Percentiles rank a stretch among this genome's conserved stretches.
Evolutionary conservation across 345 rosid species (phyloP).

Genomic region (Salix caprea): DNA sequence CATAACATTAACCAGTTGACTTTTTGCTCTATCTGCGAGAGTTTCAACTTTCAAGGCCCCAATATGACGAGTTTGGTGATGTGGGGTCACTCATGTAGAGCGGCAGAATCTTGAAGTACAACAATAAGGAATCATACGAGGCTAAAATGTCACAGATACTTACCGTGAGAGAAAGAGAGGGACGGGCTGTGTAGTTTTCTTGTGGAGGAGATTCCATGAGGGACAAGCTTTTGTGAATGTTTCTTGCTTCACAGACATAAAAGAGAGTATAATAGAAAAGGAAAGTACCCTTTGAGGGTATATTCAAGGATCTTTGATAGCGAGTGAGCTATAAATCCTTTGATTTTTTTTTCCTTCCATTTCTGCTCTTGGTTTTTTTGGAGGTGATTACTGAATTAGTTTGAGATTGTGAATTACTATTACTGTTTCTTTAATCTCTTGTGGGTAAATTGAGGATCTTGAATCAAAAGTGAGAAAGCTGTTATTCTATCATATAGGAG

Average conservation of each 20-base stretch:
- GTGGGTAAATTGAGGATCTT: conserved; percentile 14
- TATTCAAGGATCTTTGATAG: conserved; percentile 8
- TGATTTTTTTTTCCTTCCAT: neutral
- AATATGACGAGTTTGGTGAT: neutral
- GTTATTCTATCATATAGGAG: conserved; percentile 19
- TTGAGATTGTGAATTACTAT: neutral
- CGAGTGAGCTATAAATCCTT: neutral
- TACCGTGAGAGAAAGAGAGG: neutral
- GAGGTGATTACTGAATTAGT: neutral
- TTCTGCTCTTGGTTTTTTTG: neutral
- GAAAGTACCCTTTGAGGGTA: neutral
- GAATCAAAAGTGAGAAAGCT: conserved; percentile 30
- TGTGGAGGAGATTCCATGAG: neutral
- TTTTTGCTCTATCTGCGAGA: neutral
- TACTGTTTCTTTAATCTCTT: neutral
- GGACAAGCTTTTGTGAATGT: neutral
- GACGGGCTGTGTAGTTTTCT: neutral
- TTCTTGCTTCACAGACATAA: neutral
- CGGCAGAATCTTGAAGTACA: conserved; percentile 4
- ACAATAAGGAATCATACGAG: neutral
- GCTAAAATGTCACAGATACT: neutral
- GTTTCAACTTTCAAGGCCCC: conserved; percentile 5
- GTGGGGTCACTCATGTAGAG: conserved; percentile 4
- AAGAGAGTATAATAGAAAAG: neutral
- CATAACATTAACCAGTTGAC: neutral